Conservation (phyloP, 345 rosid species). For the Citropsis articulata region DNA sequence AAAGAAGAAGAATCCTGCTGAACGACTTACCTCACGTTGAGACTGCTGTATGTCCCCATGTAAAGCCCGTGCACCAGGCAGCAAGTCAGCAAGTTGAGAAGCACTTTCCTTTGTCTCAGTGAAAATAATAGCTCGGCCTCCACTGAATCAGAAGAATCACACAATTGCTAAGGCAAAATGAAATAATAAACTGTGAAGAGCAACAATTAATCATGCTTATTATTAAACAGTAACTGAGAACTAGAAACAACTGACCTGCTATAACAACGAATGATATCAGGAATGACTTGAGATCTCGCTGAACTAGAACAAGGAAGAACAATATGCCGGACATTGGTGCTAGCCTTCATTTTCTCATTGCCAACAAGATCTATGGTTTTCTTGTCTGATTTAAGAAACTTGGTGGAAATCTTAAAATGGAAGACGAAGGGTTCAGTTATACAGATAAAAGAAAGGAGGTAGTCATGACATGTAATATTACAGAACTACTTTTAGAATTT, state of each 20-base stretch:
- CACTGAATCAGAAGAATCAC: constrained; percentile 46
- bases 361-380: constrained; percentile 97
- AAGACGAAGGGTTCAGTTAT: constrained; percentile 20
- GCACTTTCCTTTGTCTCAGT: constrained; percentile 88
- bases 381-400: constrained; percentile 70
- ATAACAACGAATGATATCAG: constrained; percentile 87
- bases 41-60: constrained; percentile 96
- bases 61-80: constrained; percentile 83
- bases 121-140: constrained; percentile 89
- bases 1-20: background rate
- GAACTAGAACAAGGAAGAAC: constrained; percentile 69
- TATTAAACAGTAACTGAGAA: background rate
- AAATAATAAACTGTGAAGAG: background rate
- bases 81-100: constrained; percentile 79
- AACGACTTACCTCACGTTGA: constrained; percentile 71
- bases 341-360: constrained; percentile 97
- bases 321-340: constrained; percentile 83
- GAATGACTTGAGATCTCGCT: constrained; percentile 80
- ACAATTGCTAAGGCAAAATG: background rate
- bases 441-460: background rate
- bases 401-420: constrained; percentile 53
- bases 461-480: background rate
- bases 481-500: background rate
- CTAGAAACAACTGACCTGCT: constrained; percentile 55
- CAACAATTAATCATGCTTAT: background rate